Percentiles rank a stretch among this genome's conserved stretches.
Evolutionary conservation across 495 filamentous ascomycete genomes (phyloP).

Genomic region (Penicillium silybi): DNA sequence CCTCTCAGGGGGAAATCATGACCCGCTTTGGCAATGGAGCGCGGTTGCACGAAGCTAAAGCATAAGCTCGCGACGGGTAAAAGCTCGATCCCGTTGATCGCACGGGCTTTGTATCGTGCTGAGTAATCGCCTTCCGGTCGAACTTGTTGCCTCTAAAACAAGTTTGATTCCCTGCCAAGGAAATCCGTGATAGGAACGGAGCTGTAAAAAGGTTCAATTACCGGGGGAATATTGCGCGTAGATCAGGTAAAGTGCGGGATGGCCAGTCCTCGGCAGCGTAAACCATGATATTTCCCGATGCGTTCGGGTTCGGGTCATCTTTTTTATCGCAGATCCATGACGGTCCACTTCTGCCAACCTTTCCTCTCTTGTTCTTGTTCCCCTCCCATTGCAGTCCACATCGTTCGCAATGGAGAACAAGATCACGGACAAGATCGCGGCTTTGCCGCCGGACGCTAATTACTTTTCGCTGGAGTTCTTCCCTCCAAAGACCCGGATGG

Average conservation of each 20-base stretch:
- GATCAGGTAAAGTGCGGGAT: slow-evolving; percentile 5
- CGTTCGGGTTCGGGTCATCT: slow-evolving; percentile 5
- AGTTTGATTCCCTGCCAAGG: background rate
- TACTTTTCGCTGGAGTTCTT: slow-evolving; percentile 99
- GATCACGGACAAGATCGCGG: slow-evolving; percentile 94
- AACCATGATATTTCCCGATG: slow-evolving; percentile 20
- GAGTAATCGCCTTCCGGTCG: slow-evolving; percentile 19
- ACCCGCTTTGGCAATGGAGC: slow-evolving; percentile 9
- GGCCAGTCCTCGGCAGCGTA: slow-evolving; percentile 16
- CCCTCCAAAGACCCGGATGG: slow-evolving; percentile 92
- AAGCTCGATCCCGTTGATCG: slow-evolving; percentile 3
- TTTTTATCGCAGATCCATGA: slow-evolving; percentile 15
- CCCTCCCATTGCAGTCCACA: slow-evolving; percentile 13
- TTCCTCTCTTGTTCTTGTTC: slow-evolving; percentile 14
- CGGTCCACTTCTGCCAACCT: slow-evolving; percentile 26
- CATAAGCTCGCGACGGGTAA: background rate
- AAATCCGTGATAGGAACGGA: background rate
- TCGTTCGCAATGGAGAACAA: slow-evolving; percentile 58
- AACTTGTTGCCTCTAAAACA: slow-evolving; percentile 1
- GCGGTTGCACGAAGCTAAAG: background rate
- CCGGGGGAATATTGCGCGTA: background rate
- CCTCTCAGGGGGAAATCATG: slow-evolving; percentile 4
- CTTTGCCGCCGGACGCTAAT: slow-evolving; percentile 70
- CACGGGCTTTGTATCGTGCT: slow-evolving; percentile 11
- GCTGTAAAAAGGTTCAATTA: background rate